Conservation (phyloP, 345 rosid genomes). For the Aegle marmelos region DNA sequence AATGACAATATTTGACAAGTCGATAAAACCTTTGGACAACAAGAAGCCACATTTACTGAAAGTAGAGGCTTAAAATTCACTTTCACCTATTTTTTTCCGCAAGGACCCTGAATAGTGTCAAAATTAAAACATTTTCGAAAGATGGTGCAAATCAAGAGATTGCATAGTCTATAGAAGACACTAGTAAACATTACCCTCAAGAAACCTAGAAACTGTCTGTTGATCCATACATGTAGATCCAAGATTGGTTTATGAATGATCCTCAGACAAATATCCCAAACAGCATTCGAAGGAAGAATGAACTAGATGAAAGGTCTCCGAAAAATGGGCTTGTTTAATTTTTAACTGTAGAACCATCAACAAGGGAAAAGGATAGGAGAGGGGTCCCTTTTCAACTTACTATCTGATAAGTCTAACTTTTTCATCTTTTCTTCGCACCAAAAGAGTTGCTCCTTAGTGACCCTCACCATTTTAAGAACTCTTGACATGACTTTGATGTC, state of each 20-base stretch:
- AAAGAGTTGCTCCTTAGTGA: constrained; percentile 69
- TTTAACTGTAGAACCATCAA: constrained; percentile 23
- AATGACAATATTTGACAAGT: background rate
- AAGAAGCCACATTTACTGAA: background rate
- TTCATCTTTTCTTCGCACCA: constrained; percentile 99
- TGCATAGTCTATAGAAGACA: background rate
- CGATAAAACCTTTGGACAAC: background rate
- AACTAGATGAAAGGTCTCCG: background rate
- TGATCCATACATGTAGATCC: background rate
- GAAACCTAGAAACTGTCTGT: background rate
- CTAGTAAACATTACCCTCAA: background rate
- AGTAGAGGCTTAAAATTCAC: background rate
- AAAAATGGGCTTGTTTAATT: background rate
- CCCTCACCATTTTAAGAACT: constrained; percentile 69
- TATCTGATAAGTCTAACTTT: constrained; percentile 52
- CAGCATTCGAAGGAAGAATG: background rate
- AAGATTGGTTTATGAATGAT: background rate
- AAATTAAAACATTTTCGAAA: background rate
- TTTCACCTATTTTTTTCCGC: background rate
- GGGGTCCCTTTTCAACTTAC: constrained; percentile 75
- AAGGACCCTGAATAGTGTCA: background rate
- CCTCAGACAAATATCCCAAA: background rate
- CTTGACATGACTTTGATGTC: constrained; percentile 63
- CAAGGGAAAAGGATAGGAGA: constrained; percentile 85
- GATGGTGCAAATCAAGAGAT: background rate